Percentiles rank a stretch among this genome's conserved stretches.
Evolutionary conservation across 257 asterid genomes (phyloP).

Genomic region (Solanum paucissectum): DNA sequence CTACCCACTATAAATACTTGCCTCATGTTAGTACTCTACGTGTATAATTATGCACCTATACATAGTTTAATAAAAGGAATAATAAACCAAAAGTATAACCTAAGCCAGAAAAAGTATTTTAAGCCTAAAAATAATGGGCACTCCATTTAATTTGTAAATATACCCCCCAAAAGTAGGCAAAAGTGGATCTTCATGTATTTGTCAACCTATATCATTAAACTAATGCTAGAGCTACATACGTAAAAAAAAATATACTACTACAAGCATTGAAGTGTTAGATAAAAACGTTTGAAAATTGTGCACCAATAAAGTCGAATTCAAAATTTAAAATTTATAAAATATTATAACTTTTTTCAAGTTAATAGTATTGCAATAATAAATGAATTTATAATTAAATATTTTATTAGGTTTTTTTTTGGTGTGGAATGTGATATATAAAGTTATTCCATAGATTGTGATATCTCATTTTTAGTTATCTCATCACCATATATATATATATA

Average conservation of each 20-base stretch:
- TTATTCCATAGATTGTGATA: too few species aligned
- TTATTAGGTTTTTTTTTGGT: neutral
- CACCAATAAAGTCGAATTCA: neutral
- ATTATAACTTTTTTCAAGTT: neutral
- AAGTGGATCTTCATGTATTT: conserved; percentile 7
- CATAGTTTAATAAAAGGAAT: neutral
- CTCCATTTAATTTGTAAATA: conserved; percentile 4
- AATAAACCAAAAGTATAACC: conserved; percentile 10
- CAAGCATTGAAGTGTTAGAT: neutral
- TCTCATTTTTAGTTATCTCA: too few species aligned
- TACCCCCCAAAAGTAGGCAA: conserved; percentile 3
- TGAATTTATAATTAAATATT: neutral
- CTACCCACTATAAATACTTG: neutral
- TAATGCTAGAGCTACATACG: conserved; percentile 3
- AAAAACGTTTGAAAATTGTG: neutral
- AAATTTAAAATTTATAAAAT: neutral
- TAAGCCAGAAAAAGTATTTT: neutral
- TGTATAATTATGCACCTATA: conserved; percentile 8
- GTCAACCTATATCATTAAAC: conserved; percentile 11
- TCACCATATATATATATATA: too few species aligned
- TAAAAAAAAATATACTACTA: neutral
- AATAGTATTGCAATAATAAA: neutral
- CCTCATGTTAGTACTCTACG: conserved; percentile 4
- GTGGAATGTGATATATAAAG: too few species aligned
- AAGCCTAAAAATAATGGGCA: neutral